phyloP scores from a whole-genome alignment of 139 green algal species.

The Micractinium sp. region DNA sequence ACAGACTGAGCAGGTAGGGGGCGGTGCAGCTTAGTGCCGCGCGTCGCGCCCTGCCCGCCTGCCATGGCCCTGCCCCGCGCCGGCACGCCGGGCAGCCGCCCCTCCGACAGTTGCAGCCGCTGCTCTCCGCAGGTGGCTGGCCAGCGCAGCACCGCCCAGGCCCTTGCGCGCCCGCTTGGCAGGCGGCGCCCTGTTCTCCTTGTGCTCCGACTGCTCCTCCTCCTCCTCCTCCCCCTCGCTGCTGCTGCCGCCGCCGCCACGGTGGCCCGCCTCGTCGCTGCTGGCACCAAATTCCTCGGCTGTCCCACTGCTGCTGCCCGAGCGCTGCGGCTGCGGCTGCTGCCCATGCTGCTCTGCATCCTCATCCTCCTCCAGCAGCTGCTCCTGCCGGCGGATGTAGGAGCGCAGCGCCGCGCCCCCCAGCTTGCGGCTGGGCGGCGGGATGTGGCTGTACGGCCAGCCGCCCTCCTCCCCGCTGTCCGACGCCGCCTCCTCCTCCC shows the following conservation, averaged over 20 bases:
- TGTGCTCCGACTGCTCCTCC: conserved; percentile 6
- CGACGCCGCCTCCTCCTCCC: background rate
- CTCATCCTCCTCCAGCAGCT: conserved; percentile 1
- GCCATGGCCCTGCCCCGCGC: background rate
- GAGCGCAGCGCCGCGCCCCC: conserved; percentile 18
- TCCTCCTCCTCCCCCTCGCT: background rate
- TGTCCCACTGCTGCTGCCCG: conserved; percentile 23
- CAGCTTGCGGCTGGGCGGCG: conserved; percentile 15
- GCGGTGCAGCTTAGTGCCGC: background rate
- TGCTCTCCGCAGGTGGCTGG: background rate
- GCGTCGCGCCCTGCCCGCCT: background rate
- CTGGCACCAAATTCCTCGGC: conserved; percentile 24
- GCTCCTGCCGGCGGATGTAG: conserved; percentile 18
- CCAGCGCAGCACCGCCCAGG: conserved; percentile 21
- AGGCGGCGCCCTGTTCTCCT: conserved; percentile 20
- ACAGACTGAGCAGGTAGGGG: background rate
- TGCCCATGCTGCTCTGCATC: background rate
- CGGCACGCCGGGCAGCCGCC: background rate
- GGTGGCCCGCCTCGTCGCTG: background rate
- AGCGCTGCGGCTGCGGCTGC: background rate
- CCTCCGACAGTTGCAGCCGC: background rate
- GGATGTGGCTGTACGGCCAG: conserved; percentile 10
- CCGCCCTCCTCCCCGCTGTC: background rate
- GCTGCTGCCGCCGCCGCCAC: background rate
- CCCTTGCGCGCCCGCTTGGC: conserved; percentile 16